Conservation (phyloP, 2,329 filamentous ascomycete genomes). For the Diaporthe capsici region DNA sequence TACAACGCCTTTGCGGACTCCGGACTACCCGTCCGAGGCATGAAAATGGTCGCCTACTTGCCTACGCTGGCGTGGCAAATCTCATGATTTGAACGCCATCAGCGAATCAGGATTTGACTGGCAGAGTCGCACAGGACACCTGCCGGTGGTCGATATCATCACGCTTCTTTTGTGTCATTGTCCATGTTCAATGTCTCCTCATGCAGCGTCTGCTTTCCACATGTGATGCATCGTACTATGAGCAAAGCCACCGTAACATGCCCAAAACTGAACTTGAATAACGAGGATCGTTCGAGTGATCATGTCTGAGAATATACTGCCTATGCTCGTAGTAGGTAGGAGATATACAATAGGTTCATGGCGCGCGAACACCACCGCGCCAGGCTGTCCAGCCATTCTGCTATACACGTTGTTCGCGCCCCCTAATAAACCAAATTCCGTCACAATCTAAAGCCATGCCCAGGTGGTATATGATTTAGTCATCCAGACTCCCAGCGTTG, state of each 20-base stretch:
- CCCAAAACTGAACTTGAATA: too few relatives aligned
- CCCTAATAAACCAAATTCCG: neutral
- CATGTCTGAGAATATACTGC: neutral
- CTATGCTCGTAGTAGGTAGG: neutral
- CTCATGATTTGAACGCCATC: neutral
- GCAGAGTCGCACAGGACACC: too few relatives aligned
- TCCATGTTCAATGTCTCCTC: neutral
- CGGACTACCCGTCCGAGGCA: neutral
- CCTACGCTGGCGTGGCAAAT: neutral
- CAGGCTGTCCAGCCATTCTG: too few relatives aligned
- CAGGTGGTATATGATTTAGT: neutral
- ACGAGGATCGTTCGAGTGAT: neutral
- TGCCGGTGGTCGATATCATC: neutral
- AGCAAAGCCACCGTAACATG: neutral
- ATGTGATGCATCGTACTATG: neutral
- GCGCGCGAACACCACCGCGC: neutral
- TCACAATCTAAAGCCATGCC: neutral
- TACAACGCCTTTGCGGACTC: neutral
- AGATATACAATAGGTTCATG: neutral
- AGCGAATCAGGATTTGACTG: neutral
- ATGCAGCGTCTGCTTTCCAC: neutral
- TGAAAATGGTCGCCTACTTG: neutral
- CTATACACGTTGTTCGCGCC: neutral
- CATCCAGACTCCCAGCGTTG: slow-evolving; percentile 3
- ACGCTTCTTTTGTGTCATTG: neutral